Conservation (phyloP, 768 basidiomycete species). For the Lepiota brunneoincarnata region DNA sequence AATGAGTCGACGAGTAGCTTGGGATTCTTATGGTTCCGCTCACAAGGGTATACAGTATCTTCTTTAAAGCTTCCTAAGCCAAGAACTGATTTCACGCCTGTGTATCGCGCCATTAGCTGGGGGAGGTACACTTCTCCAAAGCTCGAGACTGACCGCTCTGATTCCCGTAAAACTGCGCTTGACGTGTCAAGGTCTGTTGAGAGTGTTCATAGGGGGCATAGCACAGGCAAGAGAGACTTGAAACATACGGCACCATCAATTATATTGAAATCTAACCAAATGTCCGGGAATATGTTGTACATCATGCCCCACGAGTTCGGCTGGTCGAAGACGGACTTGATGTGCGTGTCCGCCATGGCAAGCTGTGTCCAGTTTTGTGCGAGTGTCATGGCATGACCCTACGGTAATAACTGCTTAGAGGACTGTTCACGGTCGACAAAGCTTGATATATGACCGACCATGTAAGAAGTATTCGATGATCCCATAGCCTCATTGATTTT, state of each 20-base stretch:
- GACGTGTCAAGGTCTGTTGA: constrained; percentile 7
- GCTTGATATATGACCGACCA: constrained; percentile 20
- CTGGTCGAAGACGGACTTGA: constrained; percentile 20
- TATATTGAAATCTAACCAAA: no score
- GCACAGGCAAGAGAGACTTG: constrained; percentile 1
- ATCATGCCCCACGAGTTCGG: constrained; percentile 35
- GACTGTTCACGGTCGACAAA: background rate
- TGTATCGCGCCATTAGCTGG: no score
- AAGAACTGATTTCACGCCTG: no score
- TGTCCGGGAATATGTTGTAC: constrained; percentile 54
- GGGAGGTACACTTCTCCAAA: no score
- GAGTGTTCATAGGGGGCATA: background rate
- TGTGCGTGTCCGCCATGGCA: constrained; percentile 13
- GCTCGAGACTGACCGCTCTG: no score
- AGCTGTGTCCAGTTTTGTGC: constrained; percentile 14
- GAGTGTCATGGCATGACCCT: no score
- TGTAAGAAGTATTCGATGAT: no score
- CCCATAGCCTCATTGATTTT: constrained; percentile 39
- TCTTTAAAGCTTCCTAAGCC: no score
- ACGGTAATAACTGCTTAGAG: constrained; percentile 12
- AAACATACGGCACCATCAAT: constrained; percentile 17
- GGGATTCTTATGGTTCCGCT: no score
- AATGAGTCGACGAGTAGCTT: no score
- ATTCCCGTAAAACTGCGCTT: constrained; percentile 16
- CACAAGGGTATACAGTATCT: no score